Base-by-base conservation (phyloP, 2,329 filamentous ascomycete species). In the Cladosporium phlei region DNA sequence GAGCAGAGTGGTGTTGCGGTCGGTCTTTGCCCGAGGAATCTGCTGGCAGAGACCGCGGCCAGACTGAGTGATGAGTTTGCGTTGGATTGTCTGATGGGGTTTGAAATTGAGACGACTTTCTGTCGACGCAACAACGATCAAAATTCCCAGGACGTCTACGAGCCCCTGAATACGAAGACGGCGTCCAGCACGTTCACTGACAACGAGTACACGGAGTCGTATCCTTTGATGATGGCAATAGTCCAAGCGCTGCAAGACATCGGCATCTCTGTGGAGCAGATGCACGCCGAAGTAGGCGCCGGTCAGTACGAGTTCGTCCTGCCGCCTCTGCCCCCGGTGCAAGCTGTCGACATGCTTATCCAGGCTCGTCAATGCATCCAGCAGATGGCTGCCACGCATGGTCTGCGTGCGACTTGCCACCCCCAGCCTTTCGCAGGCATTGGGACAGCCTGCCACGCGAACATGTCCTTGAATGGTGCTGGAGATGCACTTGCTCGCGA, bases 301-400 rank as follows among this genome's bases (percentile, higher is more conserved):
- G 85, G 86, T 1, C 87, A 93, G 61, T 93, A 86, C 64, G 86
- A 91, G 64, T 78, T 94, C 46, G 71, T 89, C 2, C 74, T 93
- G 0, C 77, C 83, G 0, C 77, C 82, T 0, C 70, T 74, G 0
- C 66, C 78, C 0, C 80, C 86, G 0, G 65, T 91, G 0, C 68
- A 78, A 30, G 85, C 87, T 0, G 78, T 88, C 21, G 88, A 93
- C 61, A 77, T 73, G 0, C 73, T 94, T 1, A 69, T 90, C 5
- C 83, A 84, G 60, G 75, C 85, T 1, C 77, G 85, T 1, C 82
- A 89, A 55, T 77, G 85, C 21, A 79, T 94, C 50, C 73, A 76
- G 3, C 74, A 78, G 20, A 73, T 84, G 14, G 85, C 83, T 2
- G 78, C 79, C 3, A 69, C 74, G 3, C 75, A 83, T 30, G 78